Evolutionary conservation across 768 basidiomycete genomes (phyloP).

Genomic region (Gautieria morchelliformis): DNA sequence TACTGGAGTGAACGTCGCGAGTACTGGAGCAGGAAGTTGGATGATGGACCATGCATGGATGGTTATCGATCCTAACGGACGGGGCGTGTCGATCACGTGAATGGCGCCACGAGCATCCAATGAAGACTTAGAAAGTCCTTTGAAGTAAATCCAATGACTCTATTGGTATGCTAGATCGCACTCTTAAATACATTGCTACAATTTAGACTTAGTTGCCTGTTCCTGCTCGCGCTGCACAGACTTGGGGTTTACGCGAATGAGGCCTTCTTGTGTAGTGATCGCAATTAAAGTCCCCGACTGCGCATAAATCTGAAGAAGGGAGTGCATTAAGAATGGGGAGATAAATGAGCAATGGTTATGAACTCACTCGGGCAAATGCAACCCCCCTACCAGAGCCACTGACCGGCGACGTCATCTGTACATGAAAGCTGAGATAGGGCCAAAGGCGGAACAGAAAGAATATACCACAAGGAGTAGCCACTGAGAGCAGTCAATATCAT

Average conservation of each 20-base stretch:
- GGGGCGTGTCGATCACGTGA: constrained; percentile 80
- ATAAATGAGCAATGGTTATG: background rate
- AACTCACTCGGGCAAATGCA: constrained; percentile 62
- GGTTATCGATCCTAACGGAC: constrained; percentile 44
- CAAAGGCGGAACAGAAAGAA: constrained; percentile 2
- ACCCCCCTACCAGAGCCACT: constrained; percentile 59
- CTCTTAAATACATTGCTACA: background rate
- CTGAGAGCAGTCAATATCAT: constrained; percentile 68
- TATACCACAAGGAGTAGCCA: constrained; percentile 73
- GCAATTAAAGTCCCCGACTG: constrained; percentile 57
- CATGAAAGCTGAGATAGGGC: background rate
- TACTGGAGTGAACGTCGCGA: constrained; percentile 73
- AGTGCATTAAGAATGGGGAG: background rate
- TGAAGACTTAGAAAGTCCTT: background rate
- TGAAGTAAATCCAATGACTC: background rate
- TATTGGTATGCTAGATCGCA: background rate
- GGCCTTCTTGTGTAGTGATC: constrained; percentile 75
- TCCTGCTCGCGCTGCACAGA: constrained; percentile 19
- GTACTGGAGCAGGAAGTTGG: constrained; percentile 40
- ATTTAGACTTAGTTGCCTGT: background rate
- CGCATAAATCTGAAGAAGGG: constrained; percentile 50
- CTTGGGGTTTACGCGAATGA: constrained; percentile 44
- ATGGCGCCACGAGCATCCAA: constrained; percentile 30
- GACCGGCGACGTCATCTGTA: constrained; percentile 54
- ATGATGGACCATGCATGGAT: background rate